A percentile compares a stretch with the other conserved stretches of the same genome.
Conservation (phyloP, 306 rosid species). For the Senna tora region DNA sequence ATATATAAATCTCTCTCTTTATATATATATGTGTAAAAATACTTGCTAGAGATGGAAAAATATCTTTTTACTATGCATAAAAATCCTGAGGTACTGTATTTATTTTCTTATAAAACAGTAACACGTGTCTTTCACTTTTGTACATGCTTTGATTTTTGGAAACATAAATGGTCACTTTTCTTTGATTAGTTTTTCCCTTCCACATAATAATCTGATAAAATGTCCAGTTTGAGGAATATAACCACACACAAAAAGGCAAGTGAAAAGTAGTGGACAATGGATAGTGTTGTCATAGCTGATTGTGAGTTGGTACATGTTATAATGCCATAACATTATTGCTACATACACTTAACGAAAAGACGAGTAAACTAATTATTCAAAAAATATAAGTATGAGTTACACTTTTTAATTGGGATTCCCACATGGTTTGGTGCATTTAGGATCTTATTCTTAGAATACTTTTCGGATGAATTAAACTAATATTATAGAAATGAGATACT, state of each 20-base stretch:
- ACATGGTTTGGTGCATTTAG: no score
- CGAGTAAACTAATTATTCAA: no score
- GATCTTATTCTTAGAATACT: no score
- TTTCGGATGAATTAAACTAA: no score
- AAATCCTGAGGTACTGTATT: constrained; percentile 32
- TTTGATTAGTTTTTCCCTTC: neutral
- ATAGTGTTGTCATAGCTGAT: constrained; percentile 7
- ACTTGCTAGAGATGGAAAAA: constrained; percentile 48
- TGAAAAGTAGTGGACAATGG: constrained; percentile 14
- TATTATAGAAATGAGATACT: no score
- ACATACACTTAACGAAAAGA: no score
- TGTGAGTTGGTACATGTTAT: neutral
- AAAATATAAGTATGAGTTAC: no score
- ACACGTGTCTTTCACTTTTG: constrained; percentile 18
- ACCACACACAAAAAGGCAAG: constrained; percentile 10
- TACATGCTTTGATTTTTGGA: constrained; percentile 15
- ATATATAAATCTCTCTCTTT: constrained; percentile 30
- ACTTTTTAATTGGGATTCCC: no score
- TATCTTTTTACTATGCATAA: constrained; percentile 38
- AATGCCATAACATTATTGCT: neutral
- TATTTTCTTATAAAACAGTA: constrained; percentile 27
- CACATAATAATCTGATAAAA: neutral
- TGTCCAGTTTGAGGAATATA: constrained; percentile 23
- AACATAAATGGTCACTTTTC: constrained; percentile 9
- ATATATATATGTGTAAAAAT: constrained; percentile 59